A percentile compares a stretch with the other conserved stretches of the same genome.
These are phyloP conservation scores for Chenopodium quinoa DNA, from an alignment of 148 eudicot species.

Conservation along the genomic window DNA sequence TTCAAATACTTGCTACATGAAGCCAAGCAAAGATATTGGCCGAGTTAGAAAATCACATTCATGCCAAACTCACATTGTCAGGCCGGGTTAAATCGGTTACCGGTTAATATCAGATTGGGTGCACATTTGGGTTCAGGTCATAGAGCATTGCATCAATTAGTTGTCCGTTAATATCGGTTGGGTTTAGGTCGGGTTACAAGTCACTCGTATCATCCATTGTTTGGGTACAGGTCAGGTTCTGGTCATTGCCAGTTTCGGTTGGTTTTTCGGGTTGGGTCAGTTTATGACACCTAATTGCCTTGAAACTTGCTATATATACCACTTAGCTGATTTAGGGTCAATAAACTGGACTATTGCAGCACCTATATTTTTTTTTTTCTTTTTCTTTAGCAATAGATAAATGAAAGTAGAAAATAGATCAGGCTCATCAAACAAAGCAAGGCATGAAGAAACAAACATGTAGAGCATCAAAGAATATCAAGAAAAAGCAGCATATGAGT, in stretches of 20 bases:
- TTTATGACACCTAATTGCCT: too few species aligned
- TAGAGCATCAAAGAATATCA: background rate
- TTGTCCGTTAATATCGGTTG: too few species aligned
- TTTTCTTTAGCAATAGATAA: background rate
- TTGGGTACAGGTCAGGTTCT: too few species aligned
- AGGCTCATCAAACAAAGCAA: background rate
- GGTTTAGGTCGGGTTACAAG: too few species aligned
- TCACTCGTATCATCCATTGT: too few species aligned
- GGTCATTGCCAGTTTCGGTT: too few species aligned
- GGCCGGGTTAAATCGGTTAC: too few species aligned
- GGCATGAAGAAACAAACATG: background rate
- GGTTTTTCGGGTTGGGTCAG: too few species aligned
- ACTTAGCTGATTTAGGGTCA: background rate
- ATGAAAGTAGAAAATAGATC: background rate
- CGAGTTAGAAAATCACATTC: background rate
- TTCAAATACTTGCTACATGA: background rate
- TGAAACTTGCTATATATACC: background rate
- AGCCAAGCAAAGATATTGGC: background rate
- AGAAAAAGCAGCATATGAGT: background rate
- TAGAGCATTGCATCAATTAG: too few species aligned
- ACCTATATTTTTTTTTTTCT: background rate
- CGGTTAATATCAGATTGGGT: too few species aligned
- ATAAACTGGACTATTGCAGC: background rate
- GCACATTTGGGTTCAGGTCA: too few species aligned
- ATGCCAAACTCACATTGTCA: too few species aligned